Evolutionary conservation across 139 green algal species (phyloP).

Genomic region (Chlorella sp.): DNA sequence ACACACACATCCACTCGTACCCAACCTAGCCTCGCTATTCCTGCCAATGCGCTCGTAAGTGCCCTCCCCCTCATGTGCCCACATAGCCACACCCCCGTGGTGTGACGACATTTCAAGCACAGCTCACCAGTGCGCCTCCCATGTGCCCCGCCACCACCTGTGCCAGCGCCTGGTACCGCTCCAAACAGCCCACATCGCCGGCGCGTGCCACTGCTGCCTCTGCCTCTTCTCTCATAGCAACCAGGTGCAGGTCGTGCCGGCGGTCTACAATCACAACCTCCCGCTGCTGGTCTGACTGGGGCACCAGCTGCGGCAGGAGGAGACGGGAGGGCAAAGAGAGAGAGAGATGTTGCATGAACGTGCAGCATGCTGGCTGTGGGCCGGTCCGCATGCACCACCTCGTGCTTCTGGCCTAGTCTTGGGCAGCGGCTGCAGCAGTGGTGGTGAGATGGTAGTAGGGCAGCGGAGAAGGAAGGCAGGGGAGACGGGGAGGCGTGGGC

Average conservation of each 20-base stretch:
- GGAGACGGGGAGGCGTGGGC: too few relatives aligned
- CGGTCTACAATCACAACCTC: conserved; percentile 67
- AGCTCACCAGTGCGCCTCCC: conserved; percentile 50
- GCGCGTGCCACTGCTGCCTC: neutral
- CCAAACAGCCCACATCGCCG: neutral
- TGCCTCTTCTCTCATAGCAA: conserved; percentile 33
- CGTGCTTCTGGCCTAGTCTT: too few relatives aligned
- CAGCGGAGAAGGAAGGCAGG: too few relatives aligned
- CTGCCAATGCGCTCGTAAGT: too few relatives aligned
- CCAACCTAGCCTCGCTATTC: too few relatives aligned
- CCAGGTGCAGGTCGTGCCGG: conserved; percentile 41
- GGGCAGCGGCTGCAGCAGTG: too few relatives aligned
- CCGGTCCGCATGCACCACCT: too few relatives aligned
- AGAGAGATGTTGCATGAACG: neutral
- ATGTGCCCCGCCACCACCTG: conserved; percentile 54
- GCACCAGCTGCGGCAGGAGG: conserved; percentile 31
- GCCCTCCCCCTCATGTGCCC: too few relatives aligned
- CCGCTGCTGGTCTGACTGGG: neutral
- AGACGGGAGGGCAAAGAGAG: neutral
- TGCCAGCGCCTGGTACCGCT: conserved; percentile 54
- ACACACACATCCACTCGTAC: too few relatives aligned
- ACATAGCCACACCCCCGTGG: too few relatives aligned
- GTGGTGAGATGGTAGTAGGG: too few relatives aligned
- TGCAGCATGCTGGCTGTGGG: neutral
- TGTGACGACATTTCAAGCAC: neutral